phyloP scores from a whole-genome alignment of 1,139 yeast genomes.

The Blastobotrys indianensis region DNA sequence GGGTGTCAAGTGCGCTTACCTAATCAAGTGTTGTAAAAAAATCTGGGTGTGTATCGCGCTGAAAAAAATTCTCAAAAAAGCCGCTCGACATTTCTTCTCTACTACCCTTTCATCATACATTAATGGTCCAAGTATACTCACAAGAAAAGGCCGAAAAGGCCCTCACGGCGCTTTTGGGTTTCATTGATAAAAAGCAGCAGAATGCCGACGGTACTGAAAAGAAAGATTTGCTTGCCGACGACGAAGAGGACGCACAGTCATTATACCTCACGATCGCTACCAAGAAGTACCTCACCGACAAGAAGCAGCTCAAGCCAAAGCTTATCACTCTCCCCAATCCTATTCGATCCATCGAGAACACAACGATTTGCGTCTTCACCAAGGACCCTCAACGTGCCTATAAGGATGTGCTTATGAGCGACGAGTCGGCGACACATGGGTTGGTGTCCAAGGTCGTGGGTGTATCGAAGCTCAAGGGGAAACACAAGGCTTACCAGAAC shows the following conservation, averaged over 20 bases:
- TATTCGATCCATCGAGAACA: slow-evolving; percentile 40
- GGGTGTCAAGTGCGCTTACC: no score
- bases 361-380: slow-evolving; percentile 62
- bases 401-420: slow-evolving; percentile 49
- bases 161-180: slow-evolving; percentile 33
- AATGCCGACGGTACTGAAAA: slow-evolving; percentile 15
- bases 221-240: slow-evolving; percentile 49
- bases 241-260: slow-evolving; percentile 38
- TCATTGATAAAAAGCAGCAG: slow-evolving; percentile 20
- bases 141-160: slow-evolving; percentile 30
- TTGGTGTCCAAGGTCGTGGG: slow-evolving; percentile 37
- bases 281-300: slow-evolving; percentile 56
- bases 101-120: not conserved
- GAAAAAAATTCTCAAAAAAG: no score
- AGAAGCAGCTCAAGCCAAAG: slow-evolving; percentile 69
- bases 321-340: slow-evolving; percentile 50
- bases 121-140: slow-evolving; percentile 8
- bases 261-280: slow-evolving; percentile 55
- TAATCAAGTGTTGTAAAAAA: no score
- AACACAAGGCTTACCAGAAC: slow-evolving; percentile 41
- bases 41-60: no score
- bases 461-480: slow-evolving; percentile 38
- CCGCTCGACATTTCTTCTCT: not conserved
- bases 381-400: slow-evolving; percentile 62
- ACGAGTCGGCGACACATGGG: slow-evolving; percentile 42